Evolutionary conservation across 371 early-diverging fungal species (phyloP).

Genomic region (Mortierella sp.): DNA sequence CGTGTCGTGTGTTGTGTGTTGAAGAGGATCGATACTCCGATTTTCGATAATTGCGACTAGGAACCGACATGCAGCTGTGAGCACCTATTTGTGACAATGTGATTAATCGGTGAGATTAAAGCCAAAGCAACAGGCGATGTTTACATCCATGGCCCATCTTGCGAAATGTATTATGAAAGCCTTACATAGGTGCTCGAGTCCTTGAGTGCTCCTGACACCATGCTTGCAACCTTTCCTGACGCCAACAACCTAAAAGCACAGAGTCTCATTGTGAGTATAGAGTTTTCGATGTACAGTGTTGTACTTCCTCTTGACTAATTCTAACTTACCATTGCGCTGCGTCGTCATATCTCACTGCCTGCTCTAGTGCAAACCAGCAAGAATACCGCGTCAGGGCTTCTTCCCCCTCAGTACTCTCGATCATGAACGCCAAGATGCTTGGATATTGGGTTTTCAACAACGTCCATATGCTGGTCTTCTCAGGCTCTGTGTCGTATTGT

Average conservation of each 20-base stretch:
- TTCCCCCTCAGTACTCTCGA: conserved; percentile 42
- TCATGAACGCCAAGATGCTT: conserved; percentile 45
- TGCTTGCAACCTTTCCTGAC: conserved; percentile 30
- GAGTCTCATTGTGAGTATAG: not conserved
- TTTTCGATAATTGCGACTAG: conserved; percentile 57
- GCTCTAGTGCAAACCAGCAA: conserved; percentile 53
- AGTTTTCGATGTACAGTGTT: not conserved
- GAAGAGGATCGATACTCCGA: conserved; percentile 39
- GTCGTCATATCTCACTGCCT: conserved; percentile 42
- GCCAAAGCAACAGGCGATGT: too few species aligned
- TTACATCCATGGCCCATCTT: not conserved
- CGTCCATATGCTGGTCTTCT: conserved; percentile 28
- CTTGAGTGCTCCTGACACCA: conserved; percentile 47
- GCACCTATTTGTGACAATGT: conserved; percentile 25
- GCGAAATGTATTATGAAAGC: not conserved
- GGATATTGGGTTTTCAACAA: conserved; percentile 33
- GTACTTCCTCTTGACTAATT: not conserved
- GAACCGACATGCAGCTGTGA: conserved; percentile 49
- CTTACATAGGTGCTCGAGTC: conserved; percentile 54
- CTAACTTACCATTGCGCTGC: conserved; percentile 59
- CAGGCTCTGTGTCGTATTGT: conserved; percentile 33
- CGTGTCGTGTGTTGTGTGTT: conserved; percentile 46
- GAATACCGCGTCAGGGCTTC: conserved; percentile 58
- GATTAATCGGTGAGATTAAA: not conserved
- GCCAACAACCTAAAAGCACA: conserved; percentile 26